Percentiles rank a stretch among this genome's conserved stretches.
Evolutionary conservation across 2,329 filamentous ascomycete species (phyloP).

Genomic region (Neopestalotiopsis sp.): DNA sequence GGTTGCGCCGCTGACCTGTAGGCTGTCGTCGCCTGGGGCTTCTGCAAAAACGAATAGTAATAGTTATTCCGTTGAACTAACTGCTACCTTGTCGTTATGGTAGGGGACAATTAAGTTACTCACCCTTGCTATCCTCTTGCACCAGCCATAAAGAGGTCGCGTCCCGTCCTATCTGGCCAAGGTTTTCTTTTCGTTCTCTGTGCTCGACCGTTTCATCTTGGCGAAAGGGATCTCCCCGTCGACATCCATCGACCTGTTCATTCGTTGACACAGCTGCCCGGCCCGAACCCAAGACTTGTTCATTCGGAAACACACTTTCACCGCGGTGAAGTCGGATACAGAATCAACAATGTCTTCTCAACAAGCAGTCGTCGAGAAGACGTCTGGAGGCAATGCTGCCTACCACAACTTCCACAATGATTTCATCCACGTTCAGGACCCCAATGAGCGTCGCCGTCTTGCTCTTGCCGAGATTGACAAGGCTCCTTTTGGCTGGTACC

Average conservation of each 20-base stretch:
- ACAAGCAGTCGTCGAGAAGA: constrained; percentile 45
- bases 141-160: constrained; percentile 11
- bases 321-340: neutral
- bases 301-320: neutral
- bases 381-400: constrained; percentile 63
- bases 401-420: constrained; percentile 80
- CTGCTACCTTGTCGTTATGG: constrained; percentile 16
- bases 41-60: constrained; percentile 9
- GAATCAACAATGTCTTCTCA: constrained; percentile 19
- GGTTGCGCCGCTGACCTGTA: constrained; percentile 1
- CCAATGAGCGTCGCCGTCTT: constrained; percentile 79
- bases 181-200: constrained; percentile 14
- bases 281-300: neutral
- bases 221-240: neutral
- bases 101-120: neutral
- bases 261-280: neutral
- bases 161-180: neutral
- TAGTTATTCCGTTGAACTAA: constrained; percentile 22
- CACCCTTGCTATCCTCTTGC: neutral
- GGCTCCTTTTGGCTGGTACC: constrained; percentile 84
- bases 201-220: constrained; percentile 12
- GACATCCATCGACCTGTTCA: neutral
- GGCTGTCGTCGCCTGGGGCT: constrained; percentile 3
- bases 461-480: constrained; percentile 84
- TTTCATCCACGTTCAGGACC: constrained; percentile 68